Percentiles rank a stretch among this genome's conserved stretches.
Evolutionary conservation across 2,329 filamentous ascomycete genomes (phyloP).

Genomic region (Fusarium musae): DNA sequence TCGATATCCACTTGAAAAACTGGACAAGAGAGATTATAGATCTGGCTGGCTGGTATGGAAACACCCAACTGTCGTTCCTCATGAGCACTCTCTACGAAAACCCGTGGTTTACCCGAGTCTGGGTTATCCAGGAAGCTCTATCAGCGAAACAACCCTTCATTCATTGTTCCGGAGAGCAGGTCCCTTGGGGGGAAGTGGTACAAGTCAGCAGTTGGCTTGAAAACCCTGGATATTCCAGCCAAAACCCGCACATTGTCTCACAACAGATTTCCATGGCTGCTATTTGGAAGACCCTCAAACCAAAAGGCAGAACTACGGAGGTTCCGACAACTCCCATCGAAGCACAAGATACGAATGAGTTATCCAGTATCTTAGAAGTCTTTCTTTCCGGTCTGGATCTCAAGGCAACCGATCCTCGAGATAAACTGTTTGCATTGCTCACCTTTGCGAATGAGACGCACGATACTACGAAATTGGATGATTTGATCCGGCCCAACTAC

Average conservation of each 20-base stretch:
- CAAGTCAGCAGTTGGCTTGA: constrained; percentile 21
- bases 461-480: neutral
- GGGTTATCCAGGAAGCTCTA: constrained; percentile 35
- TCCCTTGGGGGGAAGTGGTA: constrained; percentile 23
- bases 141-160: neutral
- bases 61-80: constrained; percentile 13
- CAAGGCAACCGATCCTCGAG: constrained; percentile 27
- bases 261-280: constrained; percentile 26
- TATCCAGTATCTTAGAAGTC: constrained; percentile 18
- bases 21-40: constrained; percentile 25
- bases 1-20: constrained; percentile 1
- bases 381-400: constrained; percentile 31
- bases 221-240: neutral
- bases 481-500: constrained; percentile 28
- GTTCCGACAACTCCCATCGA: neutral
- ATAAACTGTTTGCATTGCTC: constrained; percentile 29
- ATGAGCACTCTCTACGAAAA: constrained; percentile 31
- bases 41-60: constrained; percentile 27
- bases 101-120: constrained; percentile 28
- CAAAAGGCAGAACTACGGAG: neutral
- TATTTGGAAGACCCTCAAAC: constrained; percentile 25
- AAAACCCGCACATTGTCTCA: constrained; percentile 17
- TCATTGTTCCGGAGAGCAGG: neutral
- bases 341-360: neutral
- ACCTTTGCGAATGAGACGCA: constrained; percentile 32